A percentile compares a stretch with the other conserved stretches of the same genome.
These are phyloP conservation scores for Exophiala sp. DNA, from an alignment of 2,329 filamentous ascomycete genomes.

Conservation along the genomic window DNA sequence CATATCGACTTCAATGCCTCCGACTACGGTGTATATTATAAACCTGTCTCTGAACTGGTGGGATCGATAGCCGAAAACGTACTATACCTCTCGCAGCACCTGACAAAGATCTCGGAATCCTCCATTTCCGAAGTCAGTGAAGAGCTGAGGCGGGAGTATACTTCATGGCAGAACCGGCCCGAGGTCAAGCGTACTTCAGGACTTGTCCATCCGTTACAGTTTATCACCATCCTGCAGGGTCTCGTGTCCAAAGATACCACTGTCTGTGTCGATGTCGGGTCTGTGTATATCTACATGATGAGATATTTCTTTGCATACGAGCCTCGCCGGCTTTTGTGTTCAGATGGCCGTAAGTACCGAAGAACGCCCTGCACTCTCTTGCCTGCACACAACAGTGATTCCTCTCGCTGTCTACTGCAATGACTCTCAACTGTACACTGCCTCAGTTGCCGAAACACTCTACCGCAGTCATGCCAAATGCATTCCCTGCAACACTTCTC, in stretches of 20 bases:
- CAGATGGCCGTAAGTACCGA: neutral
- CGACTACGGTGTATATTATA: constrained; percentile 41
- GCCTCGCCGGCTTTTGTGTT: constrained; percentile 1
- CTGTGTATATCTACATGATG: constrained; percentile 47
- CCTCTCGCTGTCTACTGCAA: no score
- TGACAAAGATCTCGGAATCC: constrained; percentile 36
- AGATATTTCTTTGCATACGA: constrained; percentile 28
- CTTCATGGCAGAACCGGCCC: constrained; percentile 33
- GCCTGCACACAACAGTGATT: no score
- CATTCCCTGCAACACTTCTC: no score
- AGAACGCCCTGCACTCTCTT: no score
- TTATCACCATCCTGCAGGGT: constrained; percentile 42
- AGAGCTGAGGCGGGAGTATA: constrained; percentile 35
- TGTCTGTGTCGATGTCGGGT: constrained; percentile 44
- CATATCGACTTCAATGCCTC: constrained; percentile 41
- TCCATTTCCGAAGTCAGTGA: constrained; percentile 30
- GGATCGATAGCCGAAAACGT: constrained; percentile 42
- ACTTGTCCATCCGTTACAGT: constrained; percentile 43
- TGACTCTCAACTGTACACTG: no score
- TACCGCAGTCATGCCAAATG: no score
- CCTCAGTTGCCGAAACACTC: no score
- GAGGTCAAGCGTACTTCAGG: constrained; percentile 27
- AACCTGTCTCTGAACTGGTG: constrained; percentile 40
- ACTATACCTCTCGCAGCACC: constrained; percentile 32
- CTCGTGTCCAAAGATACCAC: constrained; percentile 39